Base-by-base conservation (phyloP, 1,284 basidiomycete species). In the Inonotus obliquus region DNA sequence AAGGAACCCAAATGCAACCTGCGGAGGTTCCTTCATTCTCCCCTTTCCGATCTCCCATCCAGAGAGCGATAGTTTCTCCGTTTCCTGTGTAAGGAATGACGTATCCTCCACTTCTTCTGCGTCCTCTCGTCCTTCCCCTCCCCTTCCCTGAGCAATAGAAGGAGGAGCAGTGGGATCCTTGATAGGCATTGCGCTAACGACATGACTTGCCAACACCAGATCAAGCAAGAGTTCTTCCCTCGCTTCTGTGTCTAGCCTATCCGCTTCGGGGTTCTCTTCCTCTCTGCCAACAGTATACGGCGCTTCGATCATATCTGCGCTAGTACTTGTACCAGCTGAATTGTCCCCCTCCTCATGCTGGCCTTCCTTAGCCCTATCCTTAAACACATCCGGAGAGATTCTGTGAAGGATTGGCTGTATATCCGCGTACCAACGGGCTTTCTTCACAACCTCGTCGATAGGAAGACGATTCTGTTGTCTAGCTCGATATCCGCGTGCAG, bases 141-240 rank as follows among this genome's bases (percentile, higher is more conserved):
- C 77, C 68, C 85, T 81, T n/a, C n/a, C n/a, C 37, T 84, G 62
- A 25, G 71, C 73, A 39, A 75, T 66, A 14, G 65, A 69, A 38
- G 70, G 73, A 14, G 69, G 61, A 37, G 69, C 61, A 32, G 65
- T 54, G 27, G 48, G 37, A 13, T 65, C 57, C 57, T 73, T 74
- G 5, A 73, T 65, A 61, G 85, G 72, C 14, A 76, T 69, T 4
- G 74, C 74, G 17, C 84, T 83, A 67, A 81, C 87, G 11, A 87
- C 73, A 65, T 85, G 77, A 11, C 74, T 74, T 2, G 87, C 82
- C 29, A 92, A 73, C 11, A 76, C 71, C 37, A 91, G 74, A 70
- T 92, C 89, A 38, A 87, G 66, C 13, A 80, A 76, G 2, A 91
- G 72, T 65, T 86, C 81, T 61, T 88, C 81, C 29, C 81, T 76